phyloP scores from a whole-genome alignment of 805 yeast species.

The Priceomyces haplophilus region DNA sequence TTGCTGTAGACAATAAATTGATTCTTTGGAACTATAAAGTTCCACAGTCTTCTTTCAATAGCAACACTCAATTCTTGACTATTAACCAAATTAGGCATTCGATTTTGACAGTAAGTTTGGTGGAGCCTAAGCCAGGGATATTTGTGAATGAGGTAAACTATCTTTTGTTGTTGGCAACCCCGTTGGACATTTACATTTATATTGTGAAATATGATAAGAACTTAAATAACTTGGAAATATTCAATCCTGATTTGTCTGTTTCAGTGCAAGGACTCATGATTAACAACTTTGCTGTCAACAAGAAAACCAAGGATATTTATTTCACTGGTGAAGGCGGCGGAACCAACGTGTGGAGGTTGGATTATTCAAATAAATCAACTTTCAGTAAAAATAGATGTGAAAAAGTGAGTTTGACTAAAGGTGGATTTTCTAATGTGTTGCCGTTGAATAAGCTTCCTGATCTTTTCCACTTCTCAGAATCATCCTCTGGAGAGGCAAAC shows the following conservation, averaged over 20 bases:
- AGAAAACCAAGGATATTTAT: slow-evolving; percentile 72
- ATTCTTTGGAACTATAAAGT: slow-evolving; percentile 80
- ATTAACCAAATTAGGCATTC: slow-evolving; percentile 81
- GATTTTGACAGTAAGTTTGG: slow-evolving; percentile 70
- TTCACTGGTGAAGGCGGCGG: slow-evolving; percentile 82
- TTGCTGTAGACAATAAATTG: slow-evolving; percentile 75
- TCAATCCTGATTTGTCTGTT: slow-evolving; percentile 79
- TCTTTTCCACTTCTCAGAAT: slow-evolving; percentile 20
- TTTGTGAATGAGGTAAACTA: slow-evolving; percentile 77
- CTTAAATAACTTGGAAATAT: slow-evolving; percentile 57
- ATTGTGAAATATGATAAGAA: slow-evolving; percentile 58
- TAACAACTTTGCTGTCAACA: slow-evolving; percentile 56
- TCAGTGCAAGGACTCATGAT: slow-evolving; percentile 77
- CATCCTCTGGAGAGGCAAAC: slow-evolving; percentile 10
- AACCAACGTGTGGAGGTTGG: slow-evolving; percentile 79
- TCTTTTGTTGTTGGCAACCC: slow-evolving; percentile 73
- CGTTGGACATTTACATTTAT: slow-evolving; percentile 70
- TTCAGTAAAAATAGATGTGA: slow-evolving; percentile 85
- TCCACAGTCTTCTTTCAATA: slow-evolving; percentile 45
- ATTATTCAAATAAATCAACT: slow-evolving; percentile 76
- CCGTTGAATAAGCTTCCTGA: slow-evolving; percentile 35
- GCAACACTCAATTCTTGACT: slow-evolving; percentile 58
- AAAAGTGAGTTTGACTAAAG: slow-evolving; percentile 76
- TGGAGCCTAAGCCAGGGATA: slow-evolving; percentile 76
- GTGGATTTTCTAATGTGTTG: slow-evolving; percentile 44